Evolutionary conservation across 1,139 yeast genomes (phyloP), one percentile per base, ranked within the genome.

Genomic region (Scheffersomyces parashehatae): DNA sequence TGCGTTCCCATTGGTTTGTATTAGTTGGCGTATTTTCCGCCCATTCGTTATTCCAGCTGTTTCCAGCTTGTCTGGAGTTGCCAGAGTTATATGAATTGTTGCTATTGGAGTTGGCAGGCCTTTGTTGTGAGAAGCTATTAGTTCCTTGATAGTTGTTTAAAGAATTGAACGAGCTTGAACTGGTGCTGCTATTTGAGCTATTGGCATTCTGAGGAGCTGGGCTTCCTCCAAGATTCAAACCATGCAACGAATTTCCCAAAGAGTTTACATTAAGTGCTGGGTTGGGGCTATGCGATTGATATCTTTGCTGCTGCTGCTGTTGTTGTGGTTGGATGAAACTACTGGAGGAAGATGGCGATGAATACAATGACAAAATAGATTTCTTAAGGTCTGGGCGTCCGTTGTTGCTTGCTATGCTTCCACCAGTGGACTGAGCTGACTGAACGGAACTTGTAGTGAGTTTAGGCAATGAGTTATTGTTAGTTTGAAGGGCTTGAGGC

Each of bases 301-400:
- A 38, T 28, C 43, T 52, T 28, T 40, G 51, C 14, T 13, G 14
- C 28, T 40, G 51, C 14, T 13, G 14, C 28, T 38, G 53, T 24
- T 42, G 43, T 29, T 35, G 51, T 29, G 62, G 67, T 42, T 64
- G 69, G 30, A 61, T 45, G 44, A 68, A 66, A 38, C 73, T 64
- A 24, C 69, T 59, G 1, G 75, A 67, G 1, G 74, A 64, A 2
- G 75, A 66, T 11, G 93, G 88, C 2, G 88, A 78, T 2, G 97
- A 85, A 62, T 93, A 93, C 46, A 93, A 75, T 15, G 97, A 89
- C 48, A 93, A 70, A 49, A 93, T 93, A 1, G 97, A 88, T 66
- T 88, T 88, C 60, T 93, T 93, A 62, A 93, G 76, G 59, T 91
- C 97, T 4, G 73, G 74, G 49, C 79, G 63, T 16, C 66, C 67